These are phyloP conservation scores for Kurtzmaniella cleridarum DNA, from an alignment of 805 yeast species.

Conservation along the genomic window DNA sequence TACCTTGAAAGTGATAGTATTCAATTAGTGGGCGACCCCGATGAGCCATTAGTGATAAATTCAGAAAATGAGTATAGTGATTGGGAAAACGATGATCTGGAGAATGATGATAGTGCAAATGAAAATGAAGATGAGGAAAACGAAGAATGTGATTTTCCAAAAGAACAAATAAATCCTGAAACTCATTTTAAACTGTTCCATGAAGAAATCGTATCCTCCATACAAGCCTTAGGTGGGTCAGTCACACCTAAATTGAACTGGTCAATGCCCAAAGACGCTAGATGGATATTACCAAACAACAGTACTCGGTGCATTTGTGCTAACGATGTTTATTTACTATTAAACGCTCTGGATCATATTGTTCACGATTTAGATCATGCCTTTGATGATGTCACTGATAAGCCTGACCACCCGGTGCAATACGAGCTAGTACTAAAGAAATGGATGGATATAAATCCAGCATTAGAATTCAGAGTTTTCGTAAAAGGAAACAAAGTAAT, in stretches of 20 bases:
- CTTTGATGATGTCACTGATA: slow-evolving; percentile 43
- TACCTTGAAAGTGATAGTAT: slow-evolving; percentile 27
- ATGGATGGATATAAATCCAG: slow-evolving; percentile 83
- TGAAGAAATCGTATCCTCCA: slow-evolving; percentile 36
- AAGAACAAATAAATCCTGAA: slow-evolving; percentile 36
- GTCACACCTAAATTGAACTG: slow-evolving; percentile 91
- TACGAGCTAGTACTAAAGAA: slow-evolving; percentile 72
- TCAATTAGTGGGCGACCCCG: slow-evolving; percentile 5
- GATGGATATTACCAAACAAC: slow-evolving; percentile 83
- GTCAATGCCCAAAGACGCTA: slow-evolving; percentile 95
- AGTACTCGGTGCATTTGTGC: slow-evolving; percentile 65
- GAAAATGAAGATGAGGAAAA: slow-evolving; percentile 7
- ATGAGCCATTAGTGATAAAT: slow-evolving; percentile 15
- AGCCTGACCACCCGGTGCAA: slow-evolving; percentile 16
- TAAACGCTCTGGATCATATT: slow-evolving; percentile 85
- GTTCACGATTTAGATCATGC: slow-evolving; percentile 78
- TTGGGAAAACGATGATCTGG: slow-evolving; percentile 51
- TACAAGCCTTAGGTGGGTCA: slow-evolving; percentile 45
- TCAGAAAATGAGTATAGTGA: slow-evolving; percentile 69
- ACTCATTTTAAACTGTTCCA: slow-evolving; percentile 58
- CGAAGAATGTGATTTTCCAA: slow-evolving; percentile 16
- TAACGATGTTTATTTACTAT: slow-evolving; percentile 70
- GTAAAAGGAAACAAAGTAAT: slow-evolving; percentile 58
- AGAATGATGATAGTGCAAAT: slow-evolving; percentile 4
- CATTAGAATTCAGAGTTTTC: slow-evolving; percentile 87